Evolutionary conservation across 345 rosid species (phyloP), one percentile per base, ranked within the genome.

Genomic region (Dipteronia sinensis): DNA sequence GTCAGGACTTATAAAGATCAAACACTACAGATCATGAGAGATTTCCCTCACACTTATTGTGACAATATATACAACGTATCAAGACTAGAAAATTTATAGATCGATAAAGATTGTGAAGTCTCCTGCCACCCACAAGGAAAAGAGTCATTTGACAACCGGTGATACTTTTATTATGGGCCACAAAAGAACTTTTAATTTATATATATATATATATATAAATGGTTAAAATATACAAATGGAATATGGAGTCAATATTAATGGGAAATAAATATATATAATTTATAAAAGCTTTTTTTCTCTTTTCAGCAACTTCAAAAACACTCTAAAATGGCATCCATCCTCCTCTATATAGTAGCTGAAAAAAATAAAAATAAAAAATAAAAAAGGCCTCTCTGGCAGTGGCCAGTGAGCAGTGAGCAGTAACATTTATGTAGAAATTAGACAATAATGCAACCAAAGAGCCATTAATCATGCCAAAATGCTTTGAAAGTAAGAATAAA

Each of bases 221-320:
- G 34, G 3, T 31, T 31, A 31, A 31, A 31, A 31, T 31, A 31
- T 31, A 31, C 42, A 38, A 31, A 29, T 29, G 76, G 55, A 72
- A 72, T 72, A 55, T 58, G 62, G 20, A 38, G 38, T 56, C 25
- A 0, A 53, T 55, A 69, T 49, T 69, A 47, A 69, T 51, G 56
- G 63, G 49, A 44, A 8, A 58, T 20, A 59, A 8, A 59, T 20
- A 56, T 11, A 49, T n/a, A 59, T 59, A 59, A 59, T 59, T 59
- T 59, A 59, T 20, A 64, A 64, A 12, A 34, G 6, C 27, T 4
- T 9, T 42, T 11, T 64, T 25, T 11, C 11, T 7, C 29, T 22
- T 20, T 59, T 27, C 23, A 20, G 65, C 27, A 59, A n/a, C 27
- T 23, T 29, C 38, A 64, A 29, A 64, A 15, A 23, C 67, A 64